A percentile compares a stretch with the other conserved stretches of the same genome.
These are phyloP conservation scores for Rhazya stricta DNA, from an alignment of 257 asterid species.

Conservation along the genomic window DNA sequence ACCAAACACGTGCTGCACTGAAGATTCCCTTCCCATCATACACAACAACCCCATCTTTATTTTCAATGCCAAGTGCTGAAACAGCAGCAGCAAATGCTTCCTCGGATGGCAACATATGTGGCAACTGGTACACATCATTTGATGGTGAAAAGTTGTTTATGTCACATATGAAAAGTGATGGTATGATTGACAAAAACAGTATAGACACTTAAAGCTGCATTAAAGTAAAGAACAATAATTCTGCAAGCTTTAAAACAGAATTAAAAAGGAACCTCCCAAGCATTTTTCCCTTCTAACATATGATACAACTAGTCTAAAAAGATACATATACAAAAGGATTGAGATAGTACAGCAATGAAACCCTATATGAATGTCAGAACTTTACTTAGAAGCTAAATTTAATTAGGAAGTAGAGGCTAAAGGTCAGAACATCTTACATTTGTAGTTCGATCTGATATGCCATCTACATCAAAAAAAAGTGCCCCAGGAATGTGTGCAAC, in stretches of 20 bases:
- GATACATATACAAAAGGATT: not conserved
- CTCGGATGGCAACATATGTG: conserved; percentile 97
- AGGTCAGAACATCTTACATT: conserved; percentile 48
- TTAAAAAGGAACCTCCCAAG: not conserved
- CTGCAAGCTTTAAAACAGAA: not conserved
- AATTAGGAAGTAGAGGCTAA: not conserved
- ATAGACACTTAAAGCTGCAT: not conserved
- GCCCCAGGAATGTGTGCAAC: conserved; percentile 99
- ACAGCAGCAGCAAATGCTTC: conserved; percentile 98
- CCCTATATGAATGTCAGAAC: not conserved
- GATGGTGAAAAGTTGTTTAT: conserved; percentile 3
- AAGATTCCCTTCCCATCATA: conserved; percentile 98
- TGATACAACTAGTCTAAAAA: not conserved
- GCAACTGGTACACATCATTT: conserved; percentile 54
- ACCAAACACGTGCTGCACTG: conserved; percentile 99
- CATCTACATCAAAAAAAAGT: conserved; percentile 89
- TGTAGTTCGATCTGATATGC: conserved; percentile 67
- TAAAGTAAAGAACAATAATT: not conserved
- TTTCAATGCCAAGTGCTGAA: conserved; percentile 93
- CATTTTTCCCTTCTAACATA: not conserved
- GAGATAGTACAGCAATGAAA: not conserved
- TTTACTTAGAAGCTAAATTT: not conserved
- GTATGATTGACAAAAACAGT: not conserved
- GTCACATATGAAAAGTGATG: not conserved
- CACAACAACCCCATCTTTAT: conserved; percentile 81